phyloP scores from a whole-genome alignment of 805 yeast species.

The Danielia reshetovae region DNA sequence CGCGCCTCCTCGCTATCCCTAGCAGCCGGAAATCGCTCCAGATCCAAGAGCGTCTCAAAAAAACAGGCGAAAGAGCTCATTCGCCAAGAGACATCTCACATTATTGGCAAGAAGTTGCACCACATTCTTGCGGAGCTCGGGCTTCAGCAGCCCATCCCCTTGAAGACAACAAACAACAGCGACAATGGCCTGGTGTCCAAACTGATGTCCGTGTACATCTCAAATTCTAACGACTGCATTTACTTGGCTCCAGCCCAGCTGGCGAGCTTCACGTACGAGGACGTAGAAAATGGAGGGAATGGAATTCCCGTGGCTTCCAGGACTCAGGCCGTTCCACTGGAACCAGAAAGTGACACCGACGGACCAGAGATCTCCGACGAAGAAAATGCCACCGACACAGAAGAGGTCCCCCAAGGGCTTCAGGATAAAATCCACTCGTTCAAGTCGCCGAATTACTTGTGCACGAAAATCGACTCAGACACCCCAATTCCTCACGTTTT shows the following conservation, averaged over 20 bases:
- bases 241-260: conserved; percentile 37
- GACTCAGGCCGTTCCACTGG: not conserved
- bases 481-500: conserved; percentile 49
- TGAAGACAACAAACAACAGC: conserved; percentile 25
- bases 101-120: conserved; percentile 32
- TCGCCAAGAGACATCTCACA: conserved; percentile 35
- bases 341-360: not conserved
- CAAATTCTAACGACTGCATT: conserved; percentile 38
- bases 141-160: conserved; percentile 36
- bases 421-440: conserved; percentile 6
- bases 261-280: conserved; percentile 40
- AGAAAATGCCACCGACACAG: not conserved
- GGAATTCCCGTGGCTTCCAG: conserved; percentile 13
- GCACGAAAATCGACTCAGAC: conserved; percentile 35
- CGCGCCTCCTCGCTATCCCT: conserved; percentile 8
- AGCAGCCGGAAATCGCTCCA: conserved; percentile 8
- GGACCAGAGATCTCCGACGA: not conserved
- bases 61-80: conserved; percentile 35
- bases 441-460: conserved; percentile 34
- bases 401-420: not conserved
- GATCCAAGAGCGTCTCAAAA: conserved; percentile 19
- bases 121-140: conserved; percentile 33
- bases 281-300: conserved; percentile 37
- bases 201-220: conserved; percentile 28
- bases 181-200: conserved; percentile 24